phyloP scores from a whole-genome alignment of 129 eudicot genomes.

The Lonicera japonica region DNA sequence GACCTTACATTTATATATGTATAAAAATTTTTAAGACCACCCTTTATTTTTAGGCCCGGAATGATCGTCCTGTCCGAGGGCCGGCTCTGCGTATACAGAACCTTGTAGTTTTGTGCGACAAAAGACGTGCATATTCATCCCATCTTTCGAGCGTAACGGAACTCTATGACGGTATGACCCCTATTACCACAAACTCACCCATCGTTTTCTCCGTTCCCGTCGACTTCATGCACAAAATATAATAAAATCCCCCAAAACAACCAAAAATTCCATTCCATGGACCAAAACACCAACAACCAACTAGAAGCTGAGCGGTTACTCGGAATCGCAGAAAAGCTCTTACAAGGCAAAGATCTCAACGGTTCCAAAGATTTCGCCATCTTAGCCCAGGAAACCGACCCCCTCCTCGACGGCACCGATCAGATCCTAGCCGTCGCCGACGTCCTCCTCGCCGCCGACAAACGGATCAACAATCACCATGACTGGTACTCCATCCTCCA shows the following conservation, averaged over 20 bases:
- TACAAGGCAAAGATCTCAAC: conserved; percentile 49
- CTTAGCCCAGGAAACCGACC: conserved; percentile 86
- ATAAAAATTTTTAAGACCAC: too few relatives aligned
- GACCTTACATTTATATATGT: too few relatives aligned
- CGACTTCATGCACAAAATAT: too few relatives aligned
- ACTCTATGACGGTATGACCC: too few relatives aligned
- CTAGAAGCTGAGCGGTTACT: conserved; percentile 86
- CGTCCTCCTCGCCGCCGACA: conserved; percentile 70
- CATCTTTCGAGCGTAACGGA: too few relatives aligned
- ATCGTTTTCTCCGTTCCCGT: background rate
- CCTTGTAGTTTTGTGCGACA: too few relatives aligned
- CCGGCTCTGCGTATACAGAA: too few relatives aligned
- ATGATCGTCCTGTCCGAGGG: too few relatives aligned
- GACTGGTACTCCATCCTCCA: conserved; percentile 84
- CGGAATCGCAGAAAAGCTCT: conserved; percentile 84
- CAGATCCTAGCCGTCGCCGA: conserved; percentile 87
- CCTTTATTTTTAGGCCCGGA: too few relatives aligned
- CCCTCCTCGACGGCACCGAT: conserved; percentile 74
- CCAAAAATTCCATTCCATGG: conserved; percentile 16
- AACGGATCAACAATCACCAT: conserved; percentile 37
- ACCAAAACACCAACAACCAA: conserved; percentile 43
- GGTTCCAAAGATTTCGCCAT: conserved; percentile 74
- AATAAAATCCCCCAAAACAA: too few relatives aligned
- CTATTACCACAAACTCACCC: background rate
- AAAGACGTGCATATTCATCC: too few relatives aligned